Evolutionary conservation across 768 basidiomycete genomes (phyloP), one percentile per base, ranked within the genome.

Genomic region (Lactifluus hygrophoroides): DNA sequence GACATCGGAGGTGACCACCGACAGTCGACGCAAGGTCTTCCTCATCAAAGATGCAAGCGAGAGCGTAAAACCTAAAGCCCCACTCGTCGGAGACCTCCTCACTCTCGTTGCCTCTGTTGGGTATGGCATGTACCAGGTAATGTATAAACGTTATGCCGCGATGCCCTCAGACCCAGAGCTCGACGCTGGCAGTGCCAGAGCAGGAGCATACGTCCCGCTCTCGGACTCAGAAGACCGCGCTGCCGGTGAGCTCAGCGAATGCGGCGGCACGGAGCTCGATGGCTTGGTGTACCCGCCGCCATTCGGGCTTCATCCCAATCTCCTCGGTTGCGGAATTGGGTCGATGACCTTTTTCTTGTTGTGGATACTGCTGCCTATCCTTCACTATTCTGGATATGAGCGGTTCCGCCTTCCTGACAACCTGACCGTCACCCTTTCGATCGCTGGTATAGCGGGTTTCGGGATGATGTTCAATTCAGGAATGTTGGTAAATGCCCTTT

Each of bases 401-500:
- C 68, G 64, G 14, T 94, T 94, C 66, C 74, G 74, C 34, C 75
- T 83, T 34, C 94, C 94, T 4, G 66, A 76, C 5, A 74, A 80
- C 66, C 30, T 66, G 37, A 58, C 58, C 2, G 81, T 82, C 0
- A 66, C 74, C 32, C 56, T 76, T 13, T 77, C 79, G 9, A 84
- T 97, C 48, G 74, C 69, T 2, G 84, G 84, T 16, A 92, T 97
- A 55, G 78, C 86, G 6, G 65, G 78, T 16, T 77, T 77, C 19
- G 94, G 94, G 0, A 77, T 90, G 2, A 65, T 87, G 0, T 97
- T 89, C 72, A 94, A 93, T 66, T 83, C 88, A 0, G 89, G 90
- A 0, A 79, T 89, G 66, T 92, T 94, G 93, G 89, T 88, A 68
- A 49, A 14, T 4, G 57, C 5, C 28, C 42, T 52, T 56, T 16